Evolutionary conservation across 83 land plant genomes (phyloP).

Genomic region (Larix sibirica): DNA sequence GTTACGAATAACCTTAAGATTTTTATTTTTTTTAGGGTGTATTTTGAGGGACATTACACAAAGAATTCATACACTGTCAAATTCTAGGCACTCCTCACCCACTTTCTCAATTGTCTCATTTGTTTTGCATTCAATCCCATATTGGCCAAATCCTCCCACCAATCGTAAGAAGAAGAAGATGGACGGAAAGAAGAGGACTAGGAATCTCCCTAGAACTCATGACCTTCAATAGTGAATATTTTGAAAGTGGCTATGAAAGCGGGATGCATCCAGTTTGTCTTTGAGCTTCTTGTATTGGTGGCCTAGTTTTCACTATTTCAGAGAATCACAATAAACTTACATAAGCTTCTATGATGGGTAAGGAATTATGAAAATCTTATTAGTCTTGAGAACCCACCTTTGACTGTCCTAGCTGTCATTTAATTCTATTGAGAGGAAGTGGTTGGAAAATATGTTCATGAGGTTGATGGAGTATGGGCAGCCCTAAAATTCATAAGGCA

Average conservation of each 20-base stretch:
- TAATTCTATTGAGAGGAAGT: no score
- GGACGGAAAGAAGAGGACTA: slow-evolving; percentile 34
- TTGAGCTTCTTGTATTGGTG: slow-evolving; percentile 59
- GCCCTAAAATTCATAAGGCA: no score
- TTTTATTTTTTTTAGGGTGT: no score
- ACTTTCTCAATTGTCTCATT: slow-evolving; percentile 30
- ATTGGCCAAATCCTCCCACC: slow-evolving; percentile 44
- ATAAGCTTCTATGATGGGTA: slow-evolving; percentile 67
- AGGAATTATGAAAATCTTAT: no score
- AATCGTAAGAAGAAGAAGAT: slow-evolving; percentile 21
- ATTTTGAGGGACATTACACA: no score
- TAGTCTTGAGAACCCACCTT: no score
- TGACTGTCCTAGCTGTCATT: no score
- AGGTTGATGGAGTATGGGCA: no score
- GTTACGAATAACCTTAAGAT: no score
- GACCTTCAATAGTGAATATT: slow-evolving; percentile 53
- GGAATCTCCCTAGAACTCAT: slow-evolving; percentile 46
- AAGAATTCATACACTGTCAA: no score
- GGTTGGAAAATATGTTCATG: no score
- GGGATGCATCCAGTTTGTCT: slow-evolving; percentile 49
- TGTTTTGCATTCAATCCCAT: slow-evolving; percentile 21
- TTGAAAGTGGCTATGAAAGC: slow-evolving; percentile 57
- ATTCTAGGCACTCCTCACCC: slow-evolving; percentile 66
- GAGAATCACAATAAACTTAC: slow-evolving; percentile 46
- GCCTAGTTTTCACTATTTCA: slow-evolving; percentile 74